phyloP scores from a whole-genome alignment of 805 yeast species.

The Blastobotrys robertii region DNA sequence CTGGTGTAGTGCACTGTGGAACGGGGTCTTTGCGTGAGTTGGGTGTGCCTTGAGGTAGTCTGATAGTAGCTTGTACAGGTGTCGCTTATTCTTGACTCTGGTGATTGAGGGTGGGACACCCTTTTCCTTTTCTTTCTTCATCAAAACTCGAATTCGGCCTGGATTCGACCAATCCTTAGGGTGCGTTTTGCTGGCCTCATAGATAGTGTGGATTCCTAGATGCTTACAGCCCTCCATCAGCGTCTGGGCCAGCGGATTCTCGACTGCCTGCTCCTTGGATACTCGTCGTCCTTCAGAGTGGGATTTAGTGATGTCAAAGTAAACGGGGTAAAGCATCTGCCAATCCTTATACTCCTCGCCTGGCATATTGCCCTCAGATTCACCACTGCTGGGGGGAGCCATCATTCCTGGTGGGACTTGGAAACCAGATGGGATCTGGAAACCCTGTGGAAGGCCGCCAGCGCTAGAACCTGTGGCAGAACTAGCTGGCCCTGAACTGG shows the following conservation, averaged over 20 bases:
- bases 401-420: slow-evolving; percentile 9
- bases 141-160: slow-evolving; percentile 78
- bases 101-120: slow-evolving; percentile 8
- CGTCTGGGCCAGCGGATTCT: slow-evolving; percentile 78
- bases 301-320: slow-evolving; percentile 72
- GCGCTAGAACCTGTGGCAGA: slow-evolving; percentile 8
- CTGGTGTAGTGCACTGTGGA: slow-evolving; percentile 33
- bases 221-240: slow-evolving; percentile 59
- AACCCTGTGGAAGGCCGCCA: slow-evolving; percentile 7
- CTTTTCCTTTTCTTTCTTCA: slow-evolving; percentile 43
- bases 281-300: slow-evolving; percentile 82
- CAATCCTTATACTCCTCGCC: slow-evolving; percentile 52
- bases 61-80: slow-evolving; percentile 50
- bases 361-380: slow-evolving; percentile 13
- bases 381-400: not conserved
- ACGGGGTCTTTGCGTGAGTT: slow-evolving; percentile 54
- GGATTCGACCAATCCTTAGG: slow-evolving; percentile 98
- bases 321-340: slow-evolving; percentile 82
- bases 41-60: slow-evolving; percentile 56
- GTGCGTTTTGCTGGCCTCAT: slow-evolving; percentile 67
- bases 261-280: slow-evolving; percentile 54
- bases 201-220: slow-evolving; percentile 26
- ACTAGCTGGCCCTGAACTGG: slow-evolving; percentile 7
- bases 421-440: slow-evolving; percentile 1
- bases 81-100: slow-evolving; percentile 46